These are phyloP conservation scores for Polyrhizophydium stewartii DNA, from an alignment of 371 early-diverging fungal genomes.

Conservation along the genomic window DNA sequence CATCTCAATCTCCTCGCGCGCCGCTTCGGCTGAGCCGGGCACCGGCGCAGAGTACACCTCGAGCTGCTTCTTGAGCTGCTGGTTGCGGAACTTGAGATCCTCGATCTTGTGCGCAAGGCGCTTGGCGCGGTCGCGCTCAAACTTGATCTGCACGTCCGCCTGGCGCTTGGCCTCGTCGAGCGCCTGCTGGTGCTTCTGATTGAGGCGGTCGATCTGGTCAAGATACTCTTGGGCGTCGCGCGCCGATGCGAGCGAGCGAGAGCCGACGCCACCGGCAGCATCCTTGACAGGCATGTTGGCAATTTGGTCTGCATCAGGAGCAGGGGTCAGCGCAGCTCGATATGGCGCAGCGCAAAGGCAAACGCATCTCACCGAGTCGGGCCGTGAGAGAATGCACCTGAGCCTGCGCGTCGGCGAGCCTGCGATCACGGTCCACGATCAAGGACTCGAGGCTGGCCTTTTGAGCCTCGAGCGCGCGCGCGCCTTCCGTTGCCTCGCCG, in stretches of 20 bases:
- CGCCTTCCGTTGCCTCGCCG: no score
- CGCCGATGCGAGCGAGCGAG: no score
- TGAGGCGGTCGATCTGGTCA: no score
- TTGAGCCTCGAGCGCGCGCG: neutral
- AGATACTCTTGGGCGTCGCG: no score
- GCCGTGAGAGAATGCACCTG: neutral
- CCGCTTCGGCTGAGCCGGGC: neutral
- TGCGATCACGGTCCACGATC: neutral
- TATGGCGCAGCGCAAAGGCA: no score
- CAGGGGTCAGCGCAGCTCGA: no score
- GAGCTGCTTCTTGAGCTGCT: conserved; percentile 6
- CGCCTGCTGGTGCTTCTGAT: neutral
- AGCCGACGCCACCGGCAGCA: no score
- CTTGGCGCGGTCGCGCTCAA: conserved; percentile 15
- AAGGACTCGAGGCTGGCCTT: neutral
- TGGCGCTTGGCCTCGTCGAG: neutral
- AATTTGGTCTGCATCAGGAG: no score
- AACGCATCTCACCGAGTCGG: neutral
- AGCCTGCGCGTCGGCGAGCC: neutral
- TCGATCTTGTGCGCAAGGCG: conserved; percentile 11
- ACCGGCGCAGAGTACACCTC: neutral
- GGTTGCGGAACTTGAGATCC: conserved; percentile 3
- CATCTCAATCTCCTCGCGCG: conserved; percentile 4
- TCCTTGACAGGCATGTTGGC: no score
- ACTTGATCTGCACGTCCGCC: conserved; percentile 10